phyloP scores from a whole-genome alignment of 345 rosid genomes.

The Sisymbrium irio region DNA sequence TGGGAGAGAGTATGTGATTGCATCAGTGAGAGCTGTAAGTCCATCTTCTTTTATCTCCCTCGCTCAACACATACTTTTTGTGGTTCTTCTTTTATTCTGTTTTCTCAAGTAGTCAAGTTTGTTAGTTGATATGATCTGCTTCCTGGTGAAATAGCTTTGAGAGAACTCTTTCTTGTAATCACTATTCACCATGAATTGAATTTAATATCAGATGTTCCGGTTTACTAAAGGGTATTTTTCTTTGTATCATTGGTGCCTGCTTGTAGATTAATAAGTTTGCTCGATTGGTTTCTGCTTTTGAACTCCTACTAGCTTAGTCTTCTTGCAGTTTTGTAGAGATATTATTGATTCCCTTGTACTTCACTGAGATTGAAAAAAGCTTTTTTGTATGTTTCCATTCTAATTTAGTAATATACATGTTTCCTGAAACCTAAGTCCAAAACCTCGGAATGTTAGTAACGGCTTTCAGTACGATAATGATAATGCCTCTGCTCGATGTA shows the following conservation, averaged over 20 bases:
- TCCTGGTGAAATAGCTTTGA: neutral
- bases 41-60: neutral
- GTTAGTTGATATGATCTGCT: neutral
- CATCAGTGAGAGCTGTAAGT: constrained; percentile 90
- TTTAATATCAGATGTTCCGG: too few species aligned
- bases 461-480: neutral
- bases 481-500: too few species aligned
- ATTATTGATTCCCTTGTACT: neutral
- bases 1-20: constrained; percentile 64
- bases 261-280: neutral
- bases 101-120: neutral
- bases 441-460: neutral
- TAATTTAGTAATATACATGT: neutral
- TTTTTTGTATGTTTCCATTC: neutral
- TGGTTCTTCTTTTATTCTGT: neutral
- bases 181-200: too few species aligned
- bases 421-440: neutral
- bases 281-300: neutral
- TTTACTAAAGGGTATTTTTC: neutral
- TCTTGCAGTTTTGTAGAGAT: neutral
- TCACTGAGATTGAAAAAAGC: neutral
- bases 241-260: neutral
- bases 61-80: neutral
- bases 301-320: constrained; percentile 4
- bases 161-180: neutral